A percentile compares a stretch with the other conserved stretches of the same genome.
Evolutionary conservation across 345 rosid species (phyloP).

Genomic region (Cardamine resedifolia): DNA sequence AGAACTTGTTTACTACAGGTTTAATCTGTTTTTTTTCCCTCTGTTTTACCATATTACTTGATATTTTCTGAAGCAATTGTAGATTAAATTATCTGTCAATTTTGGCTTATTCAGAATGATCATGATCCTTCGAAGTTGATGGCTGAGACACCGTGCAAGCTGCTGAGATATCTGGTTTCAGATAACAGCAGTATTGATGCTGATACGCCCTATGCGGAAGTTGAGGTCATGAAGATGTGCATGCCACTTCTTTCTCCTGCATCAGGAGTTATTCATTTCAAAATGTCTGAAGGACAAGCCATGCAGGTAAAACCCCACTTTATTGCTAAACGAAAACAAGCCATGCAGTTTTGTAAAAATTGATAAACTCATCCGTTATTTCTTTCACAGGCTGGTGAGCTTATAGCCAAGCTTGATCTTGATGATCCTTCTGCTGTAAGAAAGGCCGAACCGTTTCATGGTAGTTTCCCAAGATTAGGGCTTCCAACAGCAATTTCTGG

Average conservation of each 20-base stretch:
- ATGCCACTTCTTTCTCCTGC: slow-evolving; percentile 99
- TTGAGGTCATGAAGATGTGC: slow-evolving; percentile 99
- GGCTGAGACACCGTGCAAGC: slow-evolving; percentile 99
- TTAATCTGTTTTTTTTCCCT: slow-evolving; percentile 16
- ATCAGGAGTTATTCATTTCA: slow-evolving; percentile 76
- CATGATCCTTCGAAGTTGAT: slow-evolving; percentile 97
- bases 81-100: slow-evolving; percentile 16
- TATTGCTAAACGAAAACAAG: neutral
- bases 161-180: slow-evolving; percentile 82
- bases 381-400: slow-evolving; percentile 88
- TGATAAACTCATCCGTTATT: slow-evolving; percentile 16
- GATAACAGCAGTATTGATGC: slow-evolving; percentile 94
- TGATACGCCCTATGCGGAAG: slow-evolving; percentile 94
- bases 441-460: slow-evolving; percentile 96
- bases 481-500: slow-evolving; percentile 95
- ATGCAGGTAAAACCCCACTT: slow-evolving; percentile 66
- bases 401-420: slow-evolving; percentile 90
- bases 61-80: neutral
- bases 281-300: slow-evolving; percentile 98
- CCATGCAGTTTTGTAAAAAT: neutral
- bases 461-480: slow-evolving; percentile 82
- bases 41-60: neutral
- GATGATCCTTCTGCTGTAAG: slow-evolving; percentile 99
- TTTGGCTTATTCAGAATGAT: slow-evolving; percentile 65
- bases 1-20: slow-evolving; percentile 98